Evolutionary conservation across 2,329 filamentous ascomycete genomes (phyloP).

Genomic region (Leptodontidium sp.): DNA sequence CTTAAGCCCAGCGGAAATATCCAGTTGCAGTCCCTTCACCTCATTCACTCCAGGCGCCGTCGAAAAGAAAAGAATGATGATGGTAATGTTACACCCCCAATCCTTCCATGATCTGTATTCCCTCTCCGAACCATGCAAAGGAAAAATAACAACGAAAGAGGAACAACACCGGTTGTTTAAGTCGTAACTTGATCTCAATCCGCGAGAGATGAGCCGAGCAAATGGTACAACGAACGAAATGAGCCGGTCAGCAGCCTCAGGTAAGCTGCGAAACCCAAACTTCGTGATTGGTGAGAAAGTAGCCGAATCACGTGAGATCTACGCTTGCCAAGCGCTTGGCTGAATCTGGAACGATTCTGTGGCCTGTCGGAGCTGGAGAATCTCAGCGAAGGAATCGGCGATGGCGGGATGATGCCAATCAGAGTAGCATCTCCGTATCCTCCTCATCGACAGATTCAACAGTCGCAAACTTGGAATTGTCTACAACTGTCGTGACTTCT

Average conservation of each 20-base stretch:
- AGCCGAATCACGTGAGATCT: conserved; percentile 2
- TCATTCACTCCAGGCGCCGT: conserved; percentile 5
- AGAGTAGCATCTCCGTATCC: conserved; percentile 13
- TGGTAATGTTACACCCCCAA: conserved; percentile 4
- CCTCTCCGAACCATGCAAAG: conserved; percentile 8
- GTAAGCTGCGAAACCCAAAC: conserved; percentile 1
- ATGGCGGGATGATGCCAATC: conserved; percentile 4
- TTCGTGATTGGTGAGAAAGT: conserved; percentile 8
- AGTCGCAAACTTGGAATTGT: conserved; percentile 15
- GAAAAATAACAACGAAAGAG: neutral
- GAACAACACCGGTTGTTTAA: conserved; percentile 1
- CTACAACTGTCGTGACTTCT: neutral
- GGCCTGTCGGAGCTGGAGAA: conserved; percentile 11
- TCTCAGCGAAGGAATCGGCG: conserved; percentile 10
- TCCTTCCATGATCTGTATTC: neutral
- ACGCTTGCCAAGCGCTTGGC: conserved; percentile 3
- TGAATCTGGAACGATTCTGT: conserved; percentile 6
- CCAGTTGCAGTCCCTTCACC: conserved; percentile 1
- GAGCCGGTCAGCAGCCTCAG: conserved; percentile 1
- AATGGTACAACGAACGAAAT: conserved; percentile 14
- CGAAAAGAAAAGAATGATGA: neutral
- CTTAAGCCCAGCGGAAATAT: conserved; percentile 5
- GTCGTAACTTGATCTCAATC: neutral
- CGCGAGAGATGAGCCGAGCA: neutral
- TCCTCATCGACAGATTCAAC: conserved; percentile 14